phyloP scores from a whole-genome alignment of 1,284 basidiomycete species.

The Pisolithus thermaeus region DNA sequence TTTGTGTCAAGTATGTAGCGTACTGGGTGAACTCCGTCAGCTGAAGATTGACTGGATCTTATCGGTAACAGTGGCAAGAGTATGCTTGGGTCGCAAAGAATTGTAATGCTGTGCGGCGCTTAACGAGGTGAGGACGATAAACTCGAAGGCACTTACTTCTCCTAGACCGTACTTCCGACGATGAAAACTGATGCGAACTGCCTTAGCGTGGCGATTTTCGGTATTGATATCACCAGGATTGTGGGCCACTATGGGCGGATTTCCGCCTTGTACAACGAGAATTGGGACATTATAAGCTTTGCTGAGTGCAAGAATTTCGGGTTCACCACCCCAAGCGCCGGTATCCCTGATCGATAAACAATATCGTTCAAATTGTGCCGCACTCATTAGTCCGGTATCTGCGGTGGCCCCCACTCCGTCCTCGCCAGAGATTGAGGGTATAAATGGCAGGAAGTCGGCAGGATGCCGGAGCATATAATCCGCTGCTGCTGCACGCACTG shows the following conservation, averaged over 20 bases:
- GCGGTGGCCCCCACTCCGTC: constrained; percentile 67
- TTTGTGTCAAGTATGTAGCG: neutral
- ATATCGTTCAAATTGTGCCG: constrained; percentile 68
- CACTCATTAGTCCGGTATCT: constrained; percentile 65
- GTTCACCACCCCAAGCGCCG: constrained; percentile 94
- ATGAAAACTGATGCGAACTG: constrained; percentile 84
- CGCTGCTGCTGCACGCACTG: constrained; percentile 69
- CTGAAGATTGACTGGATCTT: constrained; percentile 35
- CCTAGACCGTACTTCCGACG: constrained; percentile 89
- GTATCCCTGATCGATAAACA: constrained; percentile 79
- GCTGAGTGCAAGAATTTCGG: constrained; percentile 90
- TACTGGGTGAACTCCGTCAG: constrained; percentile 12
- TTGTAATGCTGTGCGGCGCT: constrained; percentile 70
- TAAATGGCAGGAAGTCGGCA: constrained; percentile 92
- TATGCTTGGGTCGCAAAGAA: constrained; percentile 60
- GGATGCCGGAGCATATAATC: constrained; percentile 80
- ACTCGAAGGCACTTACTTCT: constrained; percentile 55
- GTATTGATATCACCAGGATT: constrained; percentile 41
- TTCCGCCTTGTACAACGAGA: constrained; percentile 84
- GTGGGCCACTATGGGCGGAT: constrained; percentile 81
- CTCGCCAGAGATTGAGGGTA: constrained; percentile 74
- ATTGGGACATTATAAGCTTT: constrained; percentile 84
- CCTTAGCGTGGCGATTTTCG: constrained; percentile 37
- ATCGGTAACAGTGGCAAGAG: constrained; percentile 36
- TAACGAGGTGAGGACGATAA: neutral